Conservation (phyloP, 495 filamentous ascomycete species). For the Tuber microsphaerosporum region DNA sequence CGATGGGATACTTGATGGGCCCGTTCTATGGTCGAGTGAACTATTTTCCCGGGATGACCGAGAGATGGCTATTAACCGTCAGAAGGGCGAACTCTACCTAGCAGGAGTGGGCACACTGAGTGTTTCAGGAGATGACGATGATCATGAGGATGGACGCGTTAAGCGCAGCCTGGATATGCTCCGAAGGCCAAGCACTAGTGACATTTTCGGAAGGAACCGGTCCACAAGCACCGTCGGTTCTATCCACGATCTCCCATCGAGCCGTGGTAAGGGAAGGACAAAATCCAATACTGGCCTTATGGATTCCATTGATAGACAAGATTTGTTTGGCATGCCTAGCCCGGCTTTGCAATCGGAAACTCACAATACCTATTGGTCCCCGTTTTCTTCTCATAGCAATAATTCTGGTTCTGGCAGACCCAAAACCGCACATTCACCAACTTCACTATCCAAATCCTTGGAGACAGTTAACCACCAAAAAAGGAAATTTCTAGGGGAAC, state of each 20-base stretch:
- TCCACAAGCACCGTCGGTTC: constrained; percentile 32
- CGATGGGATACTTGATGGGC: constrained; percentile 75
- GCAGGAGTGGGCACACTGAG: constrained; percentile 49
- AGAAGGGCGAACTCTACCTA: constrained; percentile 50
- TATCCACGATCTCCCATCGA: constrained; percentile 32
- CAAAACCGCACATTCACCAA: constrained; percentile 40
- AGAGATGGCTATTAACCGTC: constrained; percentile 62
- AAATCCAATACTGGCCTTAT: constrained; percentile 51
- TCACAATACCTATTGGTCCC: constrained; percentile 80
- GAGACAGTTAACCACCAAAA: constrained; percentile 48
- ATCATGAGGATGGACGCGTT: constrained; percentile 43
- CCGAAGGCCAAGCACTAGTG: constrained; percentile 39
- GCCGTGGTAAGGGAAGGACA: constrained; percentile 42
- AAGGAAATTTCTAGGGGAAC: constrained; percentile 61
- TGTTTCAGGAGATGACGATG: constrained; percentile 48
- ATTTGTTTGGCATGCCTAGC: constrained; percentile 60
- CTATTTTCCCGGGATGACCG: constrained; percentile 73
- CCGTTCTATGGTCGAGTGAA: constrained; percentile 87
- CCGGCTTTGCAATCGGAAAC: constrained; percentile 70
- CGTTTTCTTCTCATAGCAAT: constrained; percentile 60
- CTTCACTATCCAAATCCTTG: constrained; percentile 34
- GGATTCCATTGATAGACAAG: constrained; percentile 61
- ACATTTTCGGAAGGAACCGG: constrained; percentile 40
- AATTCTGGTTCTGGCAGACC: constrained; percentile 49
- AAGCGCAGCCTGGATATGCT: constrained; percentile 40